Evolutionary conservation across 2,329 filamentous ascomycete genomes (phyloP), one percentile per base, ranked within the genome.

Genomic region (Sporothrix dimorphospora): DNA sequence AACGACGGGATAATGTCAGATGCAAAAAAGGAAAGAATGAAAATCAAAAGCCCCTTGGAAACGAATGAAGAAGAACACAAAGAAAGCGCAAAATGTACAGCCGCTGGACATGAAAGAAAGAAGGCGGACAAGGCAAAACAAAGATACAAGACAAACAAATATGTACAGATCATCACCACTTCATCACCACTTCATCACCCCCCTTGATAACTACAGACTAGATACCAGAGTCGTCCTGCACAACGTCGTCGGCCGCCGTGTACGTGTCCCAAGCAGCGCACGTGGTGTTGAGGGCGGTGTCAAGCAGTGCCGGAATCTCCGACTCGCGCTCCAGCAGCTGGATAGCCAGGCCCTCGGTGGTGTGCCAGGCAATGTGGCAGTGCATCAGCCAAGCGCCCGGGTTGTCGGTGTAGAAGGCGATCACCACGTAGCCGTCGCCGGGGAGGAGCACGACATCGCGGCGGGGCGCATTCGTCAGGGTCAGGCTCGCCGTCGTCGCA

Each of bases 291-390:
- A 68, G 59, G 45, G 77, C 76, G 27, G 78, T 77, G 47, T 68
- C 53, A 7, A 73, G 67, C 55, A 55, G 40, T 9, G 27, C 49
- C 4, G 27, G 51, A 53, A 74, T 73, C 45, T 74, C 70, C 14
- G 34, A 30, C 30, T 24, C 49, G 57, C 63, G 68, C 76, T 79
- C 87, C 12, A 88, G 75, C 75, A 88, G 86, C 76, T 88, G 84
- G 53, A 87, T 78, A 6, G 81, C 83, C 24, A 88, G 80, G 40
- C 85, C 85, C 71, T 82, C 81, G 70, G 78, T 80, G 57, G 85
- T 80, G 77, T 88, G 86, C 84, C 82, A 85, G 30, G 82, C 82
- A 74, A 85, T 85, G 78, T 88, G 86, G 77, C 86, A 88, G 79
- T 88, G 85, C 76, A 87, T 83, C 4, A 83, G 81, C 85, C 85